Conservation (phyloP, 805 yeast genomes). For the Barnettozyma populi region DNA sequence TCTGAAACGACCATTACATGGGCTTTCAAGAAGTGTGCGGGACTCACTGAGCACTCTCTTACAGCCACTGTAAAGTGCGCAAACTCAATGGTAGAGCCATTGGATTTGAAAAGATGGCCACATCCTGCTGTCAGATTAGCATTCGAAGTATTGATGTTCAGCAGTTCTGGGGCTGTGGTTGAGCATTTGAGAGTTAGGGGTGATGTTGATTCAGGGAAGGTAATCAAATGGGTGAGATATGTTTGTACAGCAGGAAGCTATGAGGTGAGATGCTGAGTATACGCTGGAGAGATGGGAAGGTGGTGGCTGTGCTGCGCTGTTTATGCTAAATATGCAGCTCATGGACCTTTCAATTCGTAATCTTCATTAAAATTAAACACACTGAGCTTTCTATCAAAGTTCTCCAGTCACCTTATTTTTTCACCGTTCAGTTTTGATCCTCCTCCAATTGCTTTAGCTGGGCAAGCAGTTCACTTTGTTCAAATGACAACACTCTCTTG, state of each 20-base stretch:
- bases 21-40: conserved; percentile 64
- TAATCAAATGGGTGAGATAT: conserved; percentile 88
- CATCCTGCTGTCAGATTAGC: conserved; percentile 61
- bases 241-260: conserved; percentile 71
- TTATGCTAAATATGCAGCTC: too few species aligned
- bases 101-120: conserved; percentile 6
- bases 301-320: too few species aligned
- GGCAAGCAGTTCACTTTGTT: conserved; percentile 44
- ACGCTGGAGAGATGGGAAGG: background rate
- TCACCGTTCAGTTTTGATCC: background rate
- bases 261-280: conserved; percentile 58
- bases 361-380: background rate
- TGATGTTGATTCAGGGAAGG: conserved; percentile 47
- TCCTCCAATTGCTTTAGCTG: conserved; percentile 32
- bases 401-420: background rate
- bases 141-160: conserved; percentile 68
- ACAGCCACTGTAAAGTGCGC: conserved; percentile 46
- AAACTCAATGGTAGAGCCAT: conserved; percentile 9
- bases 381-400: background rate
- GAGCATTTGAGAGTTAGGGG: conserved; percentile 63
- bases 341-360: background rate
- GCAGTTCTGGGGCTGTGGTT: conserved; percentile 72
- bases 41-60: conserved; percentile 57
- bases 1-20: conserved; percentile 62
- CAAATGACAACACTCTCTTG: conserved; percentile 42